These are phyloP conservation scores for Colletotrichum coccodes DNA, from an alignment of 2,329 filamentous ascomycete species.

Conservation along the genomic window DNA sequence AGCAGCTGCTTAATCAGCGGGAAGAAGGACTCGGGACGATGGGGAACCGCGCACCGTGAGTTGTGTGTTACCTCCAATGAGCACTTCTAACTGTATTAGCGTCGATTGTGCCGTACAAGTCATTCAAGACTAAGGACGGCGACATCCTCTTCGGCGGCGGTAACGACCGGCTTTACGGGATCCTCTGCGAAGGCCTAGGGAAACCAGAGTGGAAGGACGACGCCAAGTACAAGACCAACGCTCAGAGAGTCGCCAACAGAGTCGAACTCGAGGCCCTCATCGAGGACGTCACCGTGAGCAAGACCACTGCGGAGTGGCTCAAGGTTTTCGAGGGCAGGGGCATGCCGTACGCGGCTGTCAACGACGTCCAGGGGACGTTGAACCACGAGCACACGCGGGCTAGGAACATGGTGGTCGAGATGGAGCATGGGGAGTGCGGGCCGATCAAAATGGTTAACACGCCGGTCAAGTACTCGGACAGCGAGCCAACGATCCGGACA, in stretches of 20 bases:
- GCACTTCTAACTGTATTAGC: constrained; percentile 57
- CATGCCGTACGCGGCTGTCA: constrained; percentile 91
- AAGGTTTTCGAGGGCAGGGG: constrained; percentile 88
- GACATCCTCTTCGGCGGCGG: constrained; percentile 77
- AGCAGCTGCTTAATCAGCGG: constrained; percentile 91
- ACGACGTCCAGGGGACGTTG: constrained; percentile 87
- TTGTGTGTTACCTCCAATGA: constrained; percentile 18
- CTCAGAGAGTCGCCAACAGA: constrained; percentile 75
- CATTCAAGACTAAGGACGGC: constrained; percentile 80
- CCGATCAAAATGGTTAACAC: constrained; percentile 92
- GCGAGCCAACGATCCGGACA: constrained; percentile 78
- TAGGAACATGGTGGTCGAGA: constrained; percentile 87
- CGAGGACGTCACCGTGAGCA: constrained; percentile 77
- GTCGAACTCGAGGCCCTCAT: constrained; percentile 81
- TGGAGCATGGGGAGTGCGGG: constrained; percentile 86
- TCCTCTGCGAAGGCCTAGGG: constrained; percentile 70
- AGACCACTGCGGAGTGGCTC: constrained; percentile 90
- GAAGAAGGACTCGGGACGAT: constrained; percentile 86
- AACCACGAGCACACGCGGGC: constrained; percentile 87
- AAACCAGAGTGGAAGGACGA: constrained; percentile 70
- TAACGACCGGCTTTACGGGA: constrained; percentile 76
- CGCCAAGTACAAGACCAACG: constrained; percentile 69
- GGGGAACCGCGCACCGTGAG: constrained; percentile 95
- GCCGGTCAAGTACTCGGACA: constrained; percentile 92
- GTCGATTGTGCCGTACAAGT: constrained; percentile 96